Evolutionary conservation across 208 protist genomes (phyloP).

Genomic region (Leptomonas pyrrhocoris): DNA sequence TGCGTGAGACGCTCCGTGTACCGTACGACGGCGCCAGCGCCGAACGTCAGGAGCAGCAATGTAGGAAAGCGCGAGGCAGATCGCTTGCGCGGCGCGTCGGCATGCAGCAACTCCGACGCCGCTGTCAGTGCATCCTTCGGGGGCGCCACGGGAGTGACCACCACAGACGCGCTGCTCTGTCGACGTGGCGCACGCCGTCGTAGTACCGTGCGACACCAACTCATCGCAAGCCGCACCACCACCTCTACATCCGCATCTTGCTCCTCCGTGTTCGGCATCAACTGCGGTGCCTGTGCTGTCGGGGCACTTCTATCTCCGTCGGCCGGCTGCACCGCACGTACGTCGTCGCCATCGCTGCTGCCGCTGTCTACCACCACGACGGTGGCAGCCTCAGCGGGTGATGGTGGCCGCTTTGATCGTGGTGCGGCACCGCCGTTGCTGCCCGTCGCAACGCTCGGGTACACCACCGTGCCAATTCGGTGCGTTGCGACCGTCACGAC

Average conservation of each 20-base stretch:
- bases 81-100: too few relatives aligned
- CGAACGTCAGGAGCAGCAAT: constrained; percentile 56
- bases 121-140: too few relatives aligned
- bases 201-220: constrained; percentile 48
- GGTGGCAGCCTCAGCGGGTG: not conserved
- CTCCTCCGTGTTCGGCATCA: constrained; percentile 64
- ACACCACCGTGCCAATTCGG: constrained; percentile 59
- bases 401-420: not conserved
- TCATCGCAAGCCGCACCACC: constrained; percentile 46
- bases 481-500: constrained; percentile 77
- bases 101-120: too few relatives aligned
- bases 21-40: constrained; percentile 38
- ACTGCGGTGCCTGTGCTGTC: constrained; percentile 12
- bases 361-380: constrained; percentile 45
- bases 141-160: not conserved
- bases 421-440: not conserved
- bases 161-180: not conserved
- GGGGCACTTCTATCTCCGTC: not conserved
- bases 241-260: constrained; percentile 66
- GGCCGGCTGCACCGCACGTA: constrained; percentile 19
- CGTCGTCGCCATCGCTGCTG: constrained; percentile 23
- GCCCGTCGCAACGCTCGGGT: not conserved
- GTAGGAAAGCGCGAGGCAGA: constrained; percentile 5
- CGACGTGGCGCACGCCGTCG: constrained; percentile 16
- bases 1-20: constrained; percentile 64